phyloP scores from a whole-genome alignment of 1,139 yeast genomes.

The Yamadazyma diddensiae region DNA sequence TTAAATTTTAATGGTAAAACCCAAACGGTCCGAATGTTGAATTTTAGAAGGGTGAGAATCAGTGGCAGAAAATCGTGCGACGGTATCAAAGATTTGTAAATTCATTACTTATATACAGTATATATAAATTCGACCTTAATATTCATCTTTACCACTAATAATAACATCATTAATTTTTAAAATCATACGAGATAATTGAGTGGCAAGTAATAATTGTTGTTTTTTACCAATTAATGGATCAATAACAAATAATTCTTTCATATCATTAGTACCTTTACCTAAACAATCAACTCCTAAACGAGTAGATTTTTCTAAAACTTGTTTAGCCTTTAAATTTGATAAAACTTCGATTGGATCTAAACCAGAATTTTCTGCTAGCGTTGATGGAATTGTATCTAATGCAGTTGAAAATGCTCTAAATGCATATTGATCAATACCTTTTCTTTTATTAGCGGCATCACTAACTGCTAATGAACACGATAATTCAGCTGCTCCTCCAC shows the following conservation, averaged over 20 bases:
- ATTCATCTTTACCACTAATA: conserved; percentile 83
- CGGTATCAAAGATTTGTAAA: background rate
- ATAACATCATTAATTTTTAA: conserved; percentile 95
- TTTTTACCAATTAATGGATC: conserved; percentile 97
- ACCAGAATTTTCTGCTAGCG: conserved; percentile 96
- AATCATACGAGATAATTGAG: conserved; percentile 96
- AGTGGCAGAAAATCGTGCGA: background rate
- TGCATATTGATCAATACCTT: conserved; percentile 96
- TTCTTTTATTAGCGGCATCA: conserved; percentile 87
- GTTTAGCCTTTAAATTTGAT: conserved; percentile 79
- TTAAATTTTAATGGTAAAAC: too few relatives aligned
- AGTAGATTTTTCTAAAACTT: conserved; percentile 67
- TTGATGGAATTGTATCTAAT: conserved; percentile 87
- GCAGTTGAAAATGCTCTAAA: conserved; percentile 94
- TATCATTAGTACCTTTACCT: conserved; percentile 81
- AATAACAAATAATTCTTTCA: conserved; percentile 91
- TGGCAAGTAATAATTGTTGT: conserved; percentile 91
- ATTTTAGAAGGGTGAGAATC: conserved; percentile 8
- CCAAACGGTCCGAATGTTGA: too few relatives aligned
- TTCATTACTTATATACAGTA: background rate
- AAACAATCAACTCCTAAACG: conserved; percentile 91
- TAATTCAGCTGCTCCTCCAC: conserved; percentile 98
- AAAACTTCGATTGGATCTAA: conserved; percentile 89
- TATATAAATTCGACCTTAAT: conserved; percentile 28
- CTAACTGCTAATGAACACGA: conserved; percentile 90